phyloP scores from a whole-genome alignment of 2,329 filamentous ascomycete species.

The Aspergillus fructus region DNA sequence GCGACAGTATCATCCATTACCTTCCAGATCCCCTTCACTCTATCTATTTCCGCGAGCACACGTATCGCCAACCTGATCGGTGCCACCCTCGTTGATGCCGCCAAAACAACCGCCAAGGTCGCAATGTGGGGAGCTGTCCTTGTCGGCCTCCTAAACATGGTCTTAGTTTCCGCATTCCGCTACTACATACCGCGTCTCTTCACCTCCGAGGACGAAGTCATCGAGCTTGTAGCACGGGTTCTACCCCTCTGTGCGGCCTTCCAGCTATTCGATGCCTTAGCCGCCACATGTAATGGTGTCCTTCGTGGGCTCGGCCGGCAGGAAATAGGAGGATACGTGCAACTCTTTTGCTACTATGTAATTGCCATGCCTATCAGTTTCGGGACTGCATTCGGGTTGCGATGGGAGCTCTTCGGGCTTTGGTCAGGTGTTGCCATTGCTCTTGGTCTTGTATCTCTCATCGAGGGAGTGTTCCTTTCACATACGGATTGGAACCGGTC shows the following conservation, averaged over 20 bases:
- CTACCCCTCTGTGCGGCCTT: conserved; percentile 83
- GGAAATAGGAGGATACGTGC: conserved; percentile 85
- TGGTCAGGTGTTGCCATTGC: conserved; percentile 79
- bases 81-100: conserved; percentile 75
- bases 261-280: conserved; percentile 83
- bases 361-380: conserved; percentile 84
- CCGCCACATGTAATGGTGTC: conserved; percentile 77
- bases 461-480: conserved; percentile 59
- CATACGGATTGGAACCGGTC: conserved; percentile 58
- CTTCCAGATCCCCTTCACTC: conserved; percentile 89
- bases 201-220: conserved; percentile 70
- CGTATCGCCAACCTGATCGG: conserved; percentile 91
- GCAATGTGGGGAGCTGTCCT: conserved; percentile 65
- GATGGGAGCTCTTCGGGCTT: conserved; percentile 75
- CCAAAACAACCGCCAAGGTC: conserved; percentile 77
- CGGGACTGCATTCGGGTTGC: conserved; percentile 70
- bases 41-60: conserved; percentile 84
- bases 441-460: conserved; percentile 56
- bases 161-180: conserved; percentile 66
- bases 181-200: conserved; percentile 75
- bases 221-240: conserved; percentile 65
- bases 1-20: conserved; percentile 75
- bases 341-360: conserved; percentile 80
- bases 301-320: conserved; percentile 85
- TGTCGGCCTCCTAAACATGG: conserved; percentile 77